phyloP scores from a whole-genome alignment of 2,329 filamentous ascomycete genomes.

The Penicillium sp. region DNA sequence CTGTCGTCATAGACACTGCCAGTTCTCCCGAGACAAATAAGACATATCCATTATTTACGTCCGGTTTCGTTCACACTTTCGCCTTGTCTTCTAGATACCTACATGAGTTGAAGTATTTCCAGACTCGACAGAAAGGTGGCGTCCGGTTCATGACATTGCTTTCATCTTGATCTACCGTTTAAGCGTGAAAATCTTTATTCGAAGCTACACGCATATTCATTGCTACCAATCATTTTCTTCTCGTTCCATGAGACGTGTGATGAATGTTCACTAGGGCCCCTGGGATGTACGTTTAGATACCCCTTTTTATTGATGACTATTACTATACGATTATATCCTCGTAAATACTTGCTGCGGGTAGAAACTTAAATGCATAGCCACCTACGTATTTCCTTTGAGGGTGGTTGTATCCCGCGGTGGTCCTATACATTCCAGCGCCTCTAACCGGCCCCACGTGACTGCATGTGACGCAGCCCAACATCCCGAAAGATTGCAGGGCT shows the following conservation, averaged over 20 bases:
- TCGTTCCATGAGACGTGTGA: slow-evolving; percentile 9
- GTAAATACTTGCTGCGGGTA: background rate
- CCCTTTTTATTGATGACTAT: slow-evolving; percentile 21
- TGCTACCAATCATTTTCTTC: slow-evolving; percentile 7
- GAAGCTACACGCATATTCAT: background rate
- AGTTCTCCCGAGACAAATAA: background rate
- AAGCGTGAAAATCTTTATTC: background rate
- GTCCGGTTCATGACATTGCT: slow-evolving; percentile 2
- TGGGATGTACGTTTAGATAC: slow-evolving; percentile 36
- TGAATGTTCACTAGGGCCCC: slow-evolving; percentile 11
- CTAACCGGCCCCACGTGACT: background rate
- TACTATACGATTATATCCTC: background rate
- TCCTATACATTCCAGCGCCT: background rate
- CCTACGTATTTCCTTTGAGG: background rate
- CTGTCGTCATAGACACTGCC: slow-evolving; percentile 30
- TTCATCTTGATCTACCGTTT: background rate
- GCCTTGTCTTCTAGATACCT: background rate
- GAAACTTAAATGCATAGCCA: background rate
- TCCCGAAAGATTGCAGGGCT: slow-evolving; percentile 6
- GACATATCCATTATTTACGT: slow-evolving; percentile 1
- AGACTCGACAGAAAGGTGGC: background rate
- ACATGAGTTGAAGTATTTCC: background rate
- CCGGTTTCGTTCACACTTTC: background rate
- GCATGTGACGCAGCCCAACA: slow-evolving; percentile 17
- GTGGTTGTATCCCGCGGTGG: background rate